Base-by-base conservation (phyloP, 768 basidiomycete genomes). In the Pleurotus djamor region DNA sequence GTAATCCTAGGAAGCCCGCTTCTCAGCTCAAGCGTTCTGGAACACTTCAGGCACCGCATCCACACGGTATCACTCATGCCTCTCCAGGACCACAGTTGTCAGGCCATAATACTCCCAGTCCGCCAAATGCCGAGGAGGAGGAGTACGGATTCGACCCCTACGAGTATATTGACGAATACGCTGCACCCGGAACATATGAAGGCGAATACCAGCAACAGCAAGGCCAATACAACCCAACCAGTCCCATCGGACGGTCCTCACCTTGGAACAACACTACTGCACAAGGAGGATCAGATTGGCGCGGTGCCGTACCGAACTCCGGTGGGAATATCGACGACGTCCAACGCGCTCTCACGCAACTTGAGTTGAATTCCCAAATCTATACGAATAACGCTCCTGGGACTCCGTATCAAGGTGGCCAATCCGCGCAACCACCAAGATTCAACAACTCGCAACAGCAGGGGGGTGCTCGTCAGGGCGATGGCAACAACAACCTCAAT, bases 21-120 rank as follows among this genome's bases (percentile, higher is more conserved):
- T 67, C 81, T 13, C 81, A 82, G 43, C 81, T 93, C 60, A 90
- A 85, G 68, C 87, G 92, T 60, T 84, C 90, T 28, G 92, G 90
- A 21, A 93, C 91, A 9, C 73, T 92, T 9, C 86, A 88, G 66
- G 82, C 85, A 1, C 78, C 83, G 8, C 55, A 37, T 47, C 52
- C 55, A 47, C 60, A 61, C 14, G 54, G 54, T 8, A 56, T 56
- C 41, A 56, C 54, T 17, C 54, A 41, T 5, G 41, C 54, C 10
- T 36, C 60, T 51, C 48, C 41, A 14, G 58, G 48, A 21, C 49
- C 58, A 13, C 59, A 56, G 36, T 21, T 56, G 13, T 32, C 54
- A 43, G 45, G 45, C 16, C 58, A 63, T 16, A 51, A 57, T 47
- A 59, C 28, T 37, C 62, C 62, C 38, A 61, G 57, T 51, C 63